These are phyloP conservation scores for Magnaporthales sp. DNA, from an alignment of 2,329 filamentous ascomycete genomes.

Conservation along the genomic window DNA sequence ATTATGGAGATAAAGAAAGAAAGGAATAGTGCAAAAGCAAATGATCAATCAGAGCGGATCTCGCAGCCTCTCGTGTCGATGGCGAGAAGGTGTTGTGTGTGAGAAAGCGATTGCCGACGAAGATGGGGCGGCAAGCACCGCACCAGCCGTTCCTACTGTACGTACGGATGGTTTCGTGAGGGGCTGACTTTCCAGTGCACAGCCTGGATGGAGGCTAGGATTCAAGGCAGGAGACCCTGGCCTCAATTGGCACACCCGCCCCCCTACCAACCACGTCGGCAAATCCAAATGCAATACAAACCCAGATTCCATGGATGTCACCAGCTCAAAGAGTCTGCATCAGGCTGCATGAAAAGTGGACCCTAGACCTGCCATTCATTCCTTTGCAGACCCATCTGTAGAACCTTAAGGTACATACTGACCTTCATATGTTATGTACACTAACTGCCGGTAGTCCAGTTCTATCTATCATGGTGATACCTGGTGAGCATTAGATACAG, in stretches of 20 bases:
- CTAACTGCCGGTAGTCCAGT: not conserved
- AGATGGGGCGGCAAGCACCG: not conserved
- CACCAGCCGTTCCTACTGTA: not conserved
- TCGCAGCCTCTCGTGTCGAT: not conserved
- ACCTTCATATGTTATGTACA: too few relatives aligned
- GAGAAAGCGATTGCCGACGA: not conserved
- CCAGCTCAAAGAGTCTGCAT: not conserved
- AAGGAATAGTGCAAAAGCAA: not conserved
- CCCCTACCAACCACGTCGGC: not conserved
- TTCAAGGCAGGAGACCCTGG: not conserved
- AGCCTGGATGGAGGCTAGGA: not conserved
- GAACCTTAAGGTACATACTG: too few relatives aligned
- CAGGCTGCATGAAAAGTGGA: not conserved
- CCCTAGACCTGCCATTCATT: not conserved
- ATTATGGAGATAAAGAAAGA: not conserved
- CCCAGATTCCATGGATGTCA: not conserved
- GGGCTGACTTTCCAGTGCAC: not conserved
- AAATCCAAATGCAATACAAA: not conserved
- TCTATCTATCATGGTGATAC: not conserved
- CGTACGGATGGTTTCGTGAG: not conserved
- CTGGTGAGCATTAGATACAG: not conserved
- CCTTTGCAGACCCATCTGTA: not conserved
- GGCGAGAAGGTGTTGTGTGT: not conserved
- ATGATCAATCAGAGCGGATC: not conserved
- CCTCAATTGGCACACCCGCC: not conserved